Evolutionary conservation across 345 rosid species (phyloP).

Genomic region (Populus alba): DNA sequence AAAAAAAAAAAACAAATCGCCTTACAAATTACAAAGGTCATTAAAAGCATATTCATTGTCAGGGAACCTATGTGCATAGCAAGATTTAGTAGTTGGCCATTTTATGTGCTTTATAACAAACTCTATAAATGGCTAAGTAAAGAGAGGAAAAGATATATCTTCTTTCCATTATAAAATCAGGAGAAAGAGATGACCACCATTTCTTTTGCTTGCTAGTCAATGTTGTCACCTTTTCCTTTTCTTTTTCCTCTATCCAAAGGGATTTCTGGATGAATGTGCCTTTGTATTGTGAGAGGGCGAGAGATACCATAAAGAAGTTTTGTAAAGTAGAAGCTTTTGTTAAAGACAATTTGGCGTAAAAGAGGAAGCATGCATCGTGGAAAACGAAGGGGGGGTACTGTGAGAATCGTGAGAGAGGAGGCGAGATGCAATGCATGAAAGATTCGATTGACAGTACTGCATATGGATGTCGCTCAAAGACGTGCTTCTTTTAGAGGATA

Average conservation of each 20-base stretch:
- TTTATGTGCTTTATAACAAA: neutral
- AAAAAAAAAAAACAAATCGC: neutral
- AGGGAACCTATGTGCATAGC: neutral
- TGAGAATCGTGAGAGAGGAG: neutral
- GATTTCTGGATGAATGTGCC: neutral
- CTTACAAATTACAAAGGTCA: neutral
- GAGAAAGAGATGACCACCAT: neutral
- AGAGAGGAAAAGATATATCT: neutral
- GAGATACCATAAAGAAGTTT: conserved; percentile 12
- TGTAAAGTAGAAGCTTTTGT: conserved; percentile 33
- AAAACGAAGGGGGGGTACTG: conserved; percentile 6
- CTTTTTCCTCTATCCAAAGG: conserved; percentile 3
- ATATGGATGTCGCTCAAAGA: conserved; percentile 22
- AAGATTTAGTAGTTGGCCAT: neutral
- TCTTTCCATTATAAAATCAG: neutral
- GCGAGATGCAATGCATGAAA: conserved; percentile 23
- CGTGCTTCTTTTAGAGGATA: conserved; percentile 14
- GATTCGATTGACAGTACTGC: conserved; percentile 3
- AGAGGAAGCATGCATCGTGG: conserved; percentile 19
- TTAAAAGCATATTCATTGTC: no score
- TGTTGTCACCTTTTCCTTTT: neutral
- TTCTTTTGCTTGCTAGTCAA: conserved; percentile 26
- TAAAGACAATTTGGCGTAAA: conserved; percentile 23
- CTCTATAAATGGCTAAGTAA: neutral
- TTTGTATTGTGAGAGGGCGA: neutral